Percentiles rank a stretch among this genome's conserved stretches.
Evolutionary conservation across 2,329 filamentous ascomycete species (phyloP).

Genomic region (Penicillium freii): DNA sequence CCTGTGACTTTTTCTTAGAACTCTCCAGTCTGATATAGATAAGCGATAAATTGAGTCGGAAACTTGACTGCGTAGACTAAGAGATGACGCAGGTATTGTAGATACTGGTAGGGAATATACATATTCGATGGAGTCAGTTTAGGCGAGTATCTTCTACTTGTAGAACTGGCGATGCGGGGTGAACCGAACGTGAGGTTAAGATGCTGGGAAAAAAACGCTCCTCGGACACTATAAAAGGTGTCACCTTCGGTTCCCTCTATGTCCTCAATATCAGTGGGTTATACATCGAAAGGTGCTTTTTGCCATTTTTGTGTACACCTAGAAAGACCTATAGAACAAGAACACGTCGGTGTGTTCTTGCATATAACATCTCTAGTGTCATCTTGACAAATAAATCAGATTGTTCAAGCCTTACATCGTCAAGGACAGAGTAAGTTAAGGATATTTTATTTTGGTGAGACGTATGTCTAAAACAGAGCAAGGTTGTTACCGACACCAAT

Average conservation of each 20-base stretch:
- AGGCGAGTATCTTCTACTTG: too few relatives aligned
- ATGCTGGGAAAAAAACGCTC: too few relatives aligned
- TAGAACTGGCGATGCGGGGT: conserved; percentile 1
- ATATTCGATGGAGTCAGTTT: too few relatives aligned
- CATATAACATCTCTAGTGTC: neutral
- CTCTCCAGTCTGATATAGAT: too few relatives aligned
- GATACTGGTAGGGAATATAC: too few relatives aligned
- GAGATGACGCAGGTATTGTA: too few relatives aligned
- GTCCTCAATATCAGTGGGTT: conserved; percentile 65
- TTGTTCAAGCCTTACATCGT: neutral
- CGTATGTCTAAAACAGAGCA: neutral
- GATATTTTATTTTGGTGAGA: neutral
- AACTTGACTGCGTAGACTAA: too few relatives aligned
- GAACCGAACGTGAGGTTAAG: conserved; percentile 6
- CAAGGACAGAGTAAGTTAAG: neutral
- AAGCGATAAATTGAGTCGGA: too few relatives aligned
- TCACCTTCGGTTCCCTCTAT: conserved; percentile 74
- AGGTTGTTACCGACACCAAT: neutral
- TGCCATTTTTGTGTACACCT: neutral
- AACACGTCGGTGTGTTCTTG: neutral
- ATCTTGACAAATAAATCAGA: neutral
- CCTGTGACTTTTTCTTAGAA: too few relatives aligned
- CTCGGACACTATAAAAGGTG: conserved; percentile 3
- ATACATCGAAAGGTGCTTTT: neutral
- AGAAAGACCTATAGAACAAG: neutral